Percentiles rank a stretch among this genome's conserved stretches.
Evolutionary conservation across 192 early-diverging fungal genomes (phyloP).

Genomic region (Coemansia sp.): DNA sequence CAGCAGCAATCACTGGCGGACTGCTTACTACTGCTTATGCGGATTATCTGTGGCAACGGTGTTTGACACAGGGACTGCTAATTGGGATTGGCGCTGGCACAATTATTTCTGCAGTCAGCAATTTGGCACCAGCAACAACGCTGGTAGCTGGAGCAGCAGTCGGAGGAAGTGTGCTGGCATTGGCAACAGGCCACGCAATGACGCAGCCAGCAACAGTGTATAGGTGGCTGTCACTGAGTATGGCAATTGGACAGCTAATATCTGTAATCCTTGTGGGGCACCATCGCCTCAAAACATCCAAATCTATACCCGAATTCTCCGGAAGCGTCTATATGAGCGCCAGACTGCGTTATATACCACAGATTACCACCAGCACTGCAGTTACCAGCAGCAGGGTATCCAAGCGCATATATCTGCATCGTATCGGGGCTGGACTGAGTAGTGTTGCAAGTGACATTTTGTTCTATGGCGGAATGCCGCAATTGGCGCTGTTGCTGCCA

Average conservation of each 20-base stretch:
- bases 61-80: conserved; percentile 59
- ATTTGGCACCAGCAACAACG: not conserved
- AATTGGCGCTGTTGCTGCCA: not conserved
- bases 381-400: not conserved
- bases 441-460: not conserved
- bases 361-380: not conserved
- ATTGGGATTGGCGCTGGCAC: conserved; percentile 58
- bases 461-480: not conserved
- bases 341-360: not conserved
- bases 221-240: conserved; percentile 21
- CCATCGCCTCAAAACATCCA: not conserved
- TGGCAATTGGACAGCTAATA: not conserved
- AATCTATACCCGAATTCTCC: not conserved
- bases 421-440: not conserved
- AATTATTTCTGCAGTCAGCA: conserved; percentile 23
- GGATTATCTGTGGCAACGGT: conserved; percentile 61
- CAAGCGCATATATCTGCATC: not conserved
- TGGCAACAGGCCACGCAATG: conserved; percentile 6
- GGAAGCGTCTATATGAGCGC: too few species aligned
- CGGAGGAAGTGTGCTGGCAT: conserved; percentile 20
- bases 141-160: conserved; percentile 10
- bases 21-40: conserved; percentile 43
- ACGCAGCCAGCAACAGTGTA: not conserved
- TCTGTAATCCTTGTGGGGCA: conserved; percentile 1
- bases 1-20: conserved; percentile 15